phyloP scores from a whole-genome alignment of 1,139 yeast species.

The Geotrichum histeridarum region DNA sequence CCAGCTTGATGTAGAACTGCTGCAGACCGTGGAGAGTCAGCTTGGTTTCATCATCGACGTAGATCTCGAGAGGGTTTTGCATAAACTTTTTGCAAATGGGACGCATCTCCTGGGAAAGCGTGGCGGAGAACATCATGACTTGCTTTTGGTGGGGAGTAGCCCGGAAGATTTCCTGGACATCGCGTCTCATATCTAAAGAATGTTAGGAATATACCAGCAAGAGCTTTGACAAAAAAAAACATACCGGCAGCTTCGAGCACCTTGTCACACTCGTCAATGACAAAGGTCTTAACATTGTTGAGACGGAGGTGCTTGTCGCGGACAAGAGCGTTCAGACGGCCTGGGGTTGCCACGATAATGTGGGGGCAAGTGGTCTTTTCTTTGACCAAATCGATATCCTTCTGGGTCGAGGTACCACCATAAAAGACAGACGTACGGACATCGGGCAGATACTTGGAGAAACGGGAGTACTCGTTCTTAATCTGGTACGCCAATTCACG shows the following conservation, averaged over 20 bases:
- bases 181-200: conserved; percentile 85
- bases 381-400: conserved; percentile 83
- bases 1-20: conserved; percentile 87
- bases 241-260: conserved; percentile 57
- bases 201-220: conserved; percentile 34
- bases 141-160: conserved; percentile 98
- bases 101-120: conserved; percentile 88
- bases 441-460: conserved; percentile 97
- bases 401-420: conserved; percentile 87
- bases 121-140: conserved; percentile 99
- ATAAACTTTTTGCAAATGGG: conserved; percentile 96
- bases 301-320: conserved; percentile 86
- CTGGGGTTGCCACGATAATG: conserved; percentile 96
- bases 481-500: conserved; percentile 98
- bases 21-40: conserved; percentile 96
- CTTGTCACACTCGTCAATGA: conserved; percentile 97
- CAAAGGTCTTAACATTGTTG: conserved; percentile 87
- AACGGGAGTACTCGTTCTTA: conserved; percentile 94
- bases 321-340: conserved; percentile 91
- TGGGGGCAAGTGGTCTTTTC: conserved; percentile 95
- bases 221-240: conserved; percentile 3
- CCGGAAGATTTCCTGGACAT: conserved; percentile 96
- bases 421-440: conserved; percentile 94
- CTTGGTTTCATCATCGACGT: conserved; percentile 96
- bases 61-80: conserved; percentile 96